Evolutionary conservation across 2,329 filamentous ascomycete species (phyloP).

Genomic region (Penicillium decumbens): DNA sequence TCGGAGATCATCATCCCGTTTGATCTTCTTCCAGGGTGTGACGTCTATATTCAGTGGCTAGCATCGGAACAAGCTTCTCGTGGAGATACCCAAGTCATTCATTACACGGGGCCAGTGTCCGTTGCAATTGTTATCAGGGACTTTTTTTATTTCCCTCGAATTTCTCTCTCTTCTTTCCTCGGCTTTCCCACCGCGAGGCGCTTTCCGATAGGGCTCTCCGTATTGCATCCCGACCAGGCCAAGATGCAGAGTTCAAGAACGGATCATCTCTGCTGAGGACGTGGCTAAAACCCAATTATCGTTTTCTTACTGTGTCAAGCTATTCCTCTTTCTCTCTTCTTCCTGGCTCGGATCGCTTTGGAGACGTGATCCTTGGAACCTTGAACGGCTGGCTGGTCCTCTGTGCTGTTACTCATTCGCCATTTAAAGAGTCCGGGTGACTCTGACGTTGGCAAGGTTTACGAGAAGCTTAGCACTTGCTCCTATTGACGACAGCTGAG

Average conservation of each 20-base stretch:
- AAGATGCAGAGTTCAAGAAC: slow-evolving; percentile 45
- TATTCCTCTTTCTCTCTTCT: slow-evolving; percentile 28
- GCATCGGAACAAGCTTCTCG: slow-evolving; percentile 12
- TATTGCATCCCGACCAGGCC: slow-evolving; percentile 38
- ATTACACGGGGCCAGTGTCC: slow-evolving; percentile 23
- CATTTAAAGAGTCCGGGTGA: slow-evolving; percentile 39
- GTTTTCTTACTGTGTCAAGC: slow-evolving; percentile 27
- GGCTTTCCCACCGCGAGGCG: slow-evolving; percentile 29
- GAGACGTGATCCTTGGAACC: slow-evolving; percentile 24
- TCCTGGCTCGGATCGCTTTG: slow-evolving; percentile 32
- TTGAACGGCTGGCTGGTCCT: slow-evolving; percentile 28
- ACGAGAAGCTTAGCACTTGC: slow-evolving; percentile 24
- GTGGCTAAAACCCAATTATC: slow-evolving; percentile 34
- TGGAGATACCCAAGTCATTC: slow-evolving; percentile 6
- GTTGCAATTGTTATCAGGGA: slow-evolving; percentile 24
- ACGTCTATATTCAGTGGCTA: slow-evolving; percentile 20
- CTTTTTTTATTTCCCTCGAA: slow-evolving; percentile 9
- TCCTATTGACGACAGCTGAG: slow-evolving; percentile 28
- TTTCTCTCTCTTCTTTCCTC: slow-evolving; percentile 17
- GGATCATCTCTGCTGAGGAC: slow-evolving; percentile 38
- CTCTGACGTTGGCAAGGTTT: slow-evolving; percentile 33
- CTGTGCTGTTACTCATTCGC: slow-evolving; percentile 31
- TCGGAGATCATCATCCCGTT: slow-evolving; percentile 19
- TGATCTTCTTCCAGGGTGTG: slow-evolving; percentile 14
- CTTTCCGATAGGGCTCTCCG: slow-evolving; percentile 42